phyloP scores from a whole-genome alignment of 1,284 basidiomycete genomes.

The Porodaedalea pini region DNA sequence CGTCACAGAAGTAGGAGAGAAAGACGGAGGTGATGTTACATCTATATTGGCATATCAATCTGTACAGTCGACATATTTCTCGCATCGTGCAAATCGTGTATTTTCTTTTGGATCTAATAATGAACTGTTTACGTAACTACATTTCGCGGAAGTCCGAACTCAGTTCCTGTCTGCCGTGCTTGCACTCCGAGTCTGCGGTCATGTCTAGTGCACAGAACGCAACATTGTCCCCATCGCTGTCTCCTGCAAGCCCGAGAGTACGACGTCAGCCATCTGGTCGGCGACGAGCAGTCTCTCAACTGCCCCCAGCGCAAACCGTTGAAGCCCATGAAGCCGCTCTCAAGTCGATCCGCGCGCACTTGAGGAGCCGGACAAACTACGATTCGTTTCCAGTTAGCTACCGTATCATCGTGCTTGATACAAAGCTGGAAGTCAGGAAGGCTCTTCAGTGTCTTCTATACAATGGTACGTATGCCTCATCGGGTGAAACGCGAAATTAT shows the following conservation, averaged over 20 bases:
- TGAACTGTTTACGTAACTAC: background rate
- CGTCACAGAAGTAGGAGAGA: conserved; percentile 19
- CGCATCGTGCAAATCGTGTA: background rate
- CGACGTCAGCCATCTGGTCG: conserved; percentile 44
- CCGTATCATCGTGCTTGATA: conserved; percentile 94
- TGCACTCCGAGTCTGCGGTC: background rate
- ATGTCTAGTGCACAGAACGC: conserved; percentile 30
- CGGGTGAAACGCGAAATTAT: too few species aligned
- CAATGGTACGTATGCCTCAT: conserved; percentile 59
- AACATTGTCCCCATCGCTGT: conserved; percentile 31
- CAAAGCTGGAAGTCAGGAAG: conserved; percentile 90
- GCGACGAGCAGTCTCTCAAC: conserved; percentile 55
- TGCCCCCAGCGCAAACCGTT: conserved; percentile 48
- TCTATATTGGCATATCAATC: conserved; percentile 1
- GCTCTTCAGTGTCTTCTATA: conserved; percentile 85
- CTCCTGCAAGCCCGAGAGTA: conserved; percentile 34
- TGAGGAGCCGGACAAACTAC: conserved; percentile 85
- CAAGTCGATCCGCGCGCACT: conserved; percentile 74
- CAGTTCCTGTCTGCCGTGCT: background rate
- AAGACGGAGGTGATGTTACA: conserved; percentile 9
- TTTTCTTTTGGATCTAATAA: conserved; percentile 1
- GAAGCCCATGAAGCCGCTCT: conserved; percentile 76
- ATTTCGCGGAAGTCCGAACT: background rate
- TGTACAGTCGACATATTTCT: conserved; percentile 1
- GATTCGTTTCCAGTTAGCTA: conserved; percentile 97